Evolutionary conservation across 768 basidiomycete species (phyloP), one percentile per base, ranked within the genome.

Genomic region (Artomyces pyxidatus): DNA sequence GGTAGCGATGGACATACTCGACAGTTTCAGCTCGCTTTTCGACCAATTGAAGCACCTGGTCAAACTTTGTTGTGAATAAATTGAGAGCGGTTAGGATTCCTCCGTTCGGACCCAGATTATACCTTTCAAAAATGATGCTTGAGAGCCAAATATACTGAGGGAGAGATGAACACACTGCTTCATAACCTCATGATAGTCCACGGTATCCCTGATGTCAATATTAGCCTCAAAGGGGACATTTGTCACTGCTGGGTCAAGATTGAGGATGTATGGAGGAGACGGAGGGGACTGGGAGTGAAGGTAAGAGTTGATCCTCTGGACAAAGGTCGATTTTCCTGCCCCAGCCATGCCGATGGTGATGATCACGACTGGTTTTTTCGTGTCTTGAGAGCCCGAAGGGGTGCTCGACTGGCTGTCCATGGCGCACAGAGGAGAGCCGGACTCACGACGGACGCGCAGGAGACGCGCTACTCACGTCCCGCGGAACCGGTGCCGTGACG

Each of bases 171-270:
- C 85, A 73, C 74, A 96, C 92, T 97, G 93, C 78, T 96, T 94
- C 96, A 99, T 99, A 58, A 99, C 95, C 68, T 99, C 88, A 55
- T 86, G 80, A 67, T 98, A 99, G 64, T 98, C 88, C 19, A 99
- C 83, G 10, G 96, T 99, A 65, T 99, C 96, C 53, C 96, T 72
- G 45, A 99, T 98, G 65, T 99, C 96, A 52, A 99, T 97, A 64
- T 98, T 98, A 23, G 94, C 82, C 51, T 93, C 90, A 62, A 92
- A 99, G 2, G 94, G 91, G 35, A 92, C 75, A 50, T 85, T 84
- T 7, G 87, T 76, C 2, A 98, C 95, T 1, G 96, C 96, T 6
- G 96, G 96, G 65, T 99, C 96, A 52, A 99, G 84, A 64, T 99
- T 99, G 65, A 99, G 77, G 63, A 97, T 85, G 67, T 99, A 99